Conservation (phyloP, 768 basidiomycete genomes). For the Suillus occidentalis region DNA sequence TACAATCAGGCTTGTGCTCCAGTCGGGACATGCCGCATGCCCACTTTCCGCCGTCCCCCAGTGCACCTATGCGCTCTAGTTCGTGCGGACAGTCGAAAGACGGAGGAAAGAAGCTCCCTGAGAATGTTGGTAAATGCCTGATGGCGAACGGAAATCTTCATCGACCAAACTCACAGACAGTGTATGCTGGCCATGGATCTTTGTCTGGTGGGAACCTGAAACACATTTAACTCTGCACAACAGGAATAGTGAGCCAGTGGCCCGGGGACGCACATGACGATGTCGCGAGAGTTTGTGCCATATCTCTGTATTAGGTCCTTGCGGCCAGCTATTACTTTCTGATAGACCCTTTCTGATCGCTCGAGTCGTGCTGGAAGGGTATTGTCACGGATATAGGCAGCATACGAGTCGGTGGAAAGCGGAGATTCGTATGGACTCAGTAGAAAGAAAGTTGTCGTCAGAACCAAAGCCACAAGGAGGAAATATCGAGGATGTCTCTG, state of each 20-base stretch:
- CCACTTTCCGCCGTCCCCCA: slow-evolving; percentile 74
- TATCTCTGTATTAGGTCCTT: slow-evolving; percentile 52
- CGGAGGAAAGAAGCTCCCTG: slow-evolving; percentile 49
- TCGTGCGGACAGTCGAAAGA: slow-evolving; percentile 46
- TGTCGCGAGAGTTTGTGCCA: slow-evolving; percentile 50
- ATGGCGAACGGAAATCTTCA: not conserved
- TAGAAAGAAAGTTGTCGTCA: slow-evolving; percentile 48
- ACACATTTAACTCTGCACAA: slow-evolving; percentile 7
- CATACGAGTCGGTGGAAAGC: slow-evolving; percentile 22
- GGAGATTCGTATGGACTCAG: slow-evolving; percentile 38
- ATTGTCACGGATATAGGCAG: slow-evolving; percentile 30
- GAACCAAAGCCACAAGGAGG: slow-evolving; percentile 41
- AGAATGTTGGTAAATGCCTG: slow-evolving; percentile 6
- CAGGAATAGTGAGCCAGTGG: slow-evolving; percentile 9
- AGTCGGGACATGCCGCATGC: slow-evolving; percentile 62
- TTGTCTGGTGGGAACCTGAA: slow-evolving; percentile 52
- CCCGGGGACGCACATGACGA: slow-evolving; percentile 46
- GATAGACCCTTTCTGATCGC: slow-evolving; percentile 47
- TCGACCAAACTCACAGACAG: slow-evolving; percentile 45
- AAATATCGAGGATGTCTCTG: slow-evolving; percentile 55
- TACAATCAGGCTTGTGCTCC: slow-evolving; percentile 51
- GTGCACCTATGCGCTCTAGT: slow-evolving; percentile 42
- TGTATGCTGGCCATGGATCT: slow-evolving; percentile 57
- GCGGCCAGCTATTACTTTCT: slow-evolving; percentile 40
- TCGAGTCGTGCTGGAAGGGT: slow-evolving; percentile 40